These are phyloP conservation scores for Pythium phragmitis DNA, from an alignment of 352 stramenopile species.

Conservation along the genomic window DNA sequence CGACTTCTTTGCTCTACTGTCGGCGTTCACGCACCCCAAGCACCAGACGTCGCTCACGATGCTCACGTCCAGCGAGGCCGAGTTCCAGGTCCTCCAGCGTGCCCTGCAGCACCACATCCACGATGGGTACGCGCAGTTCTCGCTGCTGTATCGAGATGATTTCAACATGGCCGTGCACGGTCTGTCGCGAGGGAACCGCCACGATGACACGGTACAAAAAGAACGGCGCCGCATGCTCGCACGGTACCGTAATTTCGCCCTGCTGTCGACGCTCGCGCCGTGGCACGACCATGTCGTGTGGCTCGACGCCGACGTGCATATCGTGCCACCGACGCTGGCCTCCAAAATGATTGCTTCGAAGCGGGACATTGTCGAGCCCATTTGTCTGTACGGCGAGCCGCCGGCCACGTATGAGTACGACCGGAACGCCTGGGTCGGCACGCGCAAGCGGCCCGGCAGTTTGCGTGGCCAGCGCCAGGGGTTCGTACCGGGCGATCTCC, in stretches of 20 bases:
- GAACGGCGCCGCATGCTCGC: slow-evolving; percentile 38
- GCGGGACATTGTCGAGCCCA: slow-evolving; percentile 27
- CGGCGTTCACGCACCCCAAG: slow-evolving; percentile 32
- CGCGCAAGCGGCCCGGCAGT: slow-evolving; percentile 11
- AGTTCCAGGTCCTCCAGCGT: slow-evolving; percentile 29
- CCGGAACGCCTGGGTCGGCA: slow-evolving; percentile 31
- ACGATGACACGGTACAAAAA: slow-evolving; percentile 29
- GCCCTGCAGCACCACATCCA: slow-evolving; percentile 25
- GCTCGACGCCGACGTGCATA: slow-evolving; percentile 40
- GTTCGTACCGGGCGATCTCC: slow-evolving; percentile 13
- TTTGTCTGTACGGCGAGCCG: slow-evolving; percentile 20
- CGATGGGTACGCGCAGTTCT: slow-evolving; percentile 26
- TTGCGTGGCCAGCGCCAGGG: slow-evolving; percentile 3
- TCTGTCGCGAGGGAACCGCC: slow-evolving; percentile 28
- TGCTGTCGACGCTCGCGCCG: slow-evolving; percentile 33
- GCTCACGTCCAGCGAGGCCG: slow-evolving; percentile 33
- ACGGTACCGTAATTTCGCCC: slow-evolving; percentile 45
- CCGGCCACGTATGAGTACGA: slow-evolving; percentile 25
- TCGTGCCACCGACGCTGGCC: slow-evolving; percentile 29
- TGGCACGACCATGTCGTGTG: slow-evolving; percentile 47
- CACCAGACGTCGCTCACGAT: slow-evolving; percentile 39
- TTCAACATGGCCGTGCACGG: slow-evolving; percentile 16
- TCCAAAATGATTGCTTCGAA: slow-evolving; percentile 35
- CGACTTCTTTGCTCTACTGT: slow-evolving; percentile 35
- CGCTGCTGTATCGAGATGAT: slow-evolving; percentile 40